Percentiles rank a stretch among this genome's conserved stretches.
These are phyloP conservation scores for Mycena sp. DNA, from an alignment of 1,284 basidiomycete genomes.

Conservation along the genomic window DNA sequence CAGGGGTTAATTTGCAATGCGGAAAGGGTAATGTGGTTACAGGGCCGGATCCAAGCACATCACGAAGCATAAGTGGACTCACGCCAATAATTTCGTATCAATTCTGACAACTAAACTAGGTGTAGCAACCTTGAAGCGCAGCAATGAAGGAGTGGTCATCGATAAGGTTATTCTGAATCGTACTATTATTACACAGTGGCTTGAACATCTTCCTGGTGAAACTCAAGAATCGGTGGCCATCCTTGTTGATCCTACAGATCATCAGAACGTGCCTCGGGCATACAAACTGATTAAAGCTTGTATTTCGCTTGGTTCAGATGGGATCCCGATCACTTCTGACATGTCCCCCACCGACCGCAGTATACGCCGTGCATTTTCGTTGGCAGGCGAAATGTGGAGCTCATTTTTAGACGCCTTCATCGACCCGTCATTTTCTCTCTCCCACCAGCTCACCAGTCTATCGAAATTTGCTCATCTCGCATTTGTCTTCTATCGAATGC, in stretches of 20 bases:
- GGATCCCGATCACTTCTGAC: not conserved
- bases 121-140: not conserved
- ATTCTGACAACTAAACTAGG: not conserved
- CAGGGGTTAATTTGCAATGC: not conserved
- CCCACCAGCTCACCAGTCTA: not conserved
- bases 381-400: constrained; percentile 13
- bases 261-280: constrained; percentile 7
- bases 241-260: constrained; percentile 2
- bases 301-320: not conserved
- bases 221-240: constrained; percentile 1
- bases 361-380: not conserved
- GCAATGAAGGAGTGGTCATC: not conserved
- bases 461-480: constrained; percentile 5
- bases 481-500: constrained; percentile 7
- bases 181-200: not conserved
- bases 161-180: too few species aligned
- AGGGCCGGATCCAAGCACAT: not conserved
- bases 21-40: not conserved
- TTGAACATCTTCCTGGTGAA: not conserved
- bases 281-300: constrained; percentile 1
- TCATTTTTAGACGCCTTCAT: constrained; percentile 1
- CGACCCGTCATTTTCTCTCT: not conserved
- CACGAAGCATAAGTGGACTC: not conserved
- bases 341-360: not conserved
- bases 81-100: too few species aligned